Evolutionary conservation across 1,139 yeast genomes (phyloP).

Genomic region (Magnusiomyces suaveolens): DNA sequence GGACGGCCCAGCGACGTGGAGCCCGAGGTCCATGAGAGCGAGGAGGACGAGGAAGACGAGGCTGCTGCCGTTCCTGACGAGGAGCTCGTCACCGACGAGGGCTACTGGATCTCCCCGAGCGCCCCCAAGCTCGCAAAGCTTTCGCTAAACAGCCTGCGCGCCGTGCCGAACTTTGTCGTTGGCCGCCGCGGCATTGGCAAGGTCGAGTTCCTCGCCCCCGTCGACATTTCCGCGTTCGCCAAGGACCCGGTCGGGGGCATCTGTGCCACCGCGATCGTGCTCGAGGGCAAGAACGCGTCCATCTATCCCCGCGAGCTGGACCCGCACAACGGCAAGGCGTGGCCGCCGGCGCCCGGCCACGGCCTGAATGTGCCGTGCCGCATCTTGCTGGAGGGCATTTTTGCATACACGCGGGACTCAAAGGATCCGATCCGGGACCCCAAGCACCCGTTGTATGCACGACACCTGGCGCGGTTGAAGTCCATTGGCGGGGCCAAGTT

Average conservation of each 20-base stretch:
- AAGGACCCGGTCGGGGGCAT: constrained; percentile 43
- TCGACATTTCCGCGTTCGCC: constrained; percentile 56
- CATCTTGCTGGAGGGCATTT: constrained; percentile 68
- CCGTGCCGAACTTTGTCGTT: constrained; percentile 57
- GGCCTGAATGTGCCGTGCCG: constrained; percentile 73
- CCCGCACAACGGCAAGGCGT: constrained; percentile 20
- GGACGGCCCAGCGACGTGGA: background rate
- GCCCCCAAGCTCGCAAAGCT: constrained; percentile 49
- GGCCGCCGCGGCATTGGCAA: constrained; percentile 77
- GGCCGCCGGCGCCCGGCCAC: constrained; percentile 59
- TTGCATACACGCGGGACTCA: constrained; percentile 64
- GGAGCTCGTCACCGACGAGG: constrained; percentile 47
- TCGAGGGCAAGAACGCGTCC: constrained; percentile 52
- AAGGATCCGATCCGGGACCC: constrained; percentile 71
- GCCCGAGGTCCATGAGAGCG: background rate
- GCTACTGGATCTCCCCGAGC: constrained; percentile 84
- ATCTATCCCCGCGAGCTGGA: constrained; percentile 50
- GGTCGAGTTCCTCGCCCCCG: constrained; percentile 68
- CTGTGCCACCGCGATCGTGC: constrained; percentile 53
- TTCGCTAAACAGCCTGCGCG: constrained; percentile 53
- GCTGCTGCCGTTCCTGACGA: constrained; percentile 27
- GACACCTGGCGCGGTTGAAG: constrained; percentile 62
- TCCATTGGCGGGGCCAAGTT: constrained; percentile 52
- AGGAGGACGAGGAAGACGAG: background rate
- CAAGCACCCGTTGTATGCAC: constrained; percentile 57